phyloP scores from a whole-genome alignment of 352 stramenopile species.

The Globisporangium camurandrum region DNA sequence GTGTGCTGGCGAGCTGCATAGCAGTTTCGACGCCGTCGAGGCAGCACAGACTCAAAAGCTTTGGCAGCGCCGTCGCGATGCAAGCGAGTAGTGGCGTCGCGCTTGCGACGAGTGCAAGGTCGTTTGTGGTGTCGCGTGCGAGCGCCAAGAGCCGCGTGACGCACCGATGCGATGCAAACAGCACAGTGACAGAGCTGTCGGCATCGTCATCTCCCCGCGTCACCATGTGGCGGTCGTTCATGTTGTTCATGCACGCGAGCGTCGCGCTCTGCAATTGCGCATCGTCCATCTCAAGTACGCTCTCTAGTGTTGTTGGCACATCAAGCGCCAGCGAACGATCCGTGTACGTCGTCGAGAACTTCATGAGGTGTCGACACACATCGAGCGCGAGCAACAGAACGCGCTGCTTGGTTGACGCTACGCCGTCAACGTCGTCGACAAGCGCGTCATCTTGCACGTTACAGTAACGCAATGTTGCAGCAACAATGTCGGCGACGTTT shows the following conservation, averaged over 20 bases:
- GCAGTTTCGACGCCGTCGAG: slow-evolving; percentile 34
- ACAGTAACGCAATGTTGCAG: slow-evolving; percentile 23
- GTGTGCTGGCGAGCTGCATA: slow-evolving; percentile 16
- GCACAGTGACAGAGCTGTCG: slow-evolving; percentile 12
- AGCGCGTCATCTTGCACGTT: slow-evolving; percentile 6
- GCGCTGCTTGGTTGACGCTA: slow-evolving; percentile 5
- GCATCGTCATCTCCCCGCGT: background rate
- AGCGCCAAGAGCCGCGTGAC: slow-evolving; percentile 18
- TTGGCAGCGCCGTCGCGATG: slow-evolving; percentile 36
- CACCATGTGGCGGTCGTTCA: slow-evolving; percentile 11
- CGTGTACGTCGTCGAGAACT: slow-evolving; percentile 25
- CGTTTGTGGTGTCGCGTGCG: slow-evolving; percentile 6
- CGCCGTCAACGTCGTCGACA: slow-evolving; percentile 2
- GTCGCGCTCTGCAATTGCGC: slow-evolving; percentile 27
- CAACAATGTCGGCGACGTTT: slow-evolving; percentile 41
- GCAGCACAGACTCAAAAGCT: slow-evolving; percentile 35
- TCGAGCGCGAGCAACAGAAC: slow-evolving; percentile 33
- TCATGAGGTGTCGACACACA: slow-evolving; percentile 36
- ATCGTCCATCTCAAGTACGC: slow-evolving; percentile 35
- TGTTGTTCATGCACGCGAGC: slow-evolving; percentile 20
- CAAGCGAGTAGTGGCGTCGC: slow-evolving; percentile 41
- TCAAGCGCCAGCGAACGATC: slow-evolving; percentile 28
- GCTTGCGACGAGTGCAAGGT: slow-evolving; percentile 22
- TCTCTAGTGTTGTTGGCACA: slow-evolving; percentile 33
- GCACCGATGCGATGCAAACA: slow-evolving; percentile 21